A percentile compares a stretch with the other conserved stretches of the same genome.
These are phyloP conservation scores for Daedaleopsis nitida DNA, from an alignment of 768 basidiomycete species.

Conservation along the genomic window DNA sequence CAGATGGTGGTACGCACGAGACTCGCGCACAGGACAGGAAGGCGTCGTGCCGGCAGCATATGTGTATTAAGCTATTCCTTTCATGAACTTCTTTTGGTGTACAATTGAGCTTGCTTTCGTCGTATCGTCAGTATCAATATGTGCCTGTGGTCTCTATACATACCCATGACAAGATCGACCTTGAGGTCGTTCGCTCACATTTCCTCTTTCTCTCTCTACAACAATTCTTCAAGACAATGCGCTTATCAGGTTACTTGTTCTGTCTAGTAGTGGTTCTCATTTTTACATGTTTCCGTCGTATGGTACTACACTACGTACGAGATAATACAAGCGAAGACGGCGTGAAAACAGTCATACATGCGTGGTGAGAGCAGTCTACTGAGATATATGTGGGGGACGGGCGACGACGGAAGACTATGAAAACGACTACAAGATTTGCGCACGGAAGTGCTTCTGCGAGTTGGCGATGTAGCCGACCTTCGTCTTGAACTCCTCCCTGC, in stretches of 20 bases:
- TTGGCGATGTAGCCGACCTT: slow-evolving; percentile 80
- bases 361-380: neutral
- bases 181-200: slow-evolving; percentile 36
- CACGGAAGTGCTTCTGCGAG: slow-evolving; percentile 85
- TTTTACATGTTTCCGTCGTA: slow-evolving; percentile 10
- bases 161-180: slow-evolving; percentile 44
- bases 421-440: slow-evolving; percentile 36
- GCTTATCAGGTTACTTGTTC: slow-evolving; percentile 8
- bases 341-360: neutral
- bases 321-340: slow-evolving; percentile 6
- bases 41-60: slow-evolving; percentile 93
- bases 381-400: slow-evolving; percentile 6
- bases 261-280: neutral
- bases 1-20: slow-evolving; percentile 95
- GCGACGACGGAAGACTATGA: slow-evolving; percentile 1
- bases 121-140: slow-evolving; percentile 27
- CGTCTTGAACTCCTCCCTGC: slow-evolving; percentile 83
- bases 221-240: slow-evolving; percentile 10
- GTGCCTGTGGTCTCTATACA: slow-evolving; percentile 22
- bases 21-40: slow-evolving; percentile 75
- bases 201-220: neutral
- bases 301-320: slow-evolving; percentile 21
- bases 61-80: slow-evolving; percentile 60
- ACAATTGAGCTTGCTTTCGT: slow-evolving; percentile 27
- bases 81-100: slow-evolving; percentile 18